phyloP scores from a whole-genome alignment of 768 basidiomycete species.

The Tubosaeta sp. region DNA sequence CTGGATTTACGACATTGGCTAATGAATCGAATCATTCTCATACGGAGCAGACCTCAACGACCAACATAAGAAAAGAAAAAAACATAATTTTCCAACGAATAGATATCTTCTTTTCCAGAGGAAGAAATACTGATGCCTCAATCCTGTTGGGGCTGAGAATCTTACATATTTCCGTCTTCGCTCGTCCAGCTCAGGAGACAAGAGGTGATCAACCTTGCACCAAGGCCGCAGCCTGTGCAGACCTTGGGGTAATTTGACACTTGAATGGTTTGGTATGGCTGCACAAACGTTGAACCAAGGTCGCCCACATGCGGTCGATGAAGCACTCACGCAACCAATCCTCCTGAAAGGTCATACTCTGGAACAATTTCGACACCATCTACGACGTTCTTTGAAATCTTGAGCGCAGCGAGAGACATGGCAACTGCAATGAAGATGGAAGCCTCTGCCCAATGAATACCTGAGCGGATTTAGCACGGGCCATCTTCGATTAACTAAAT shows the following conservation, averaged over 20 bases:
- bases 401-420: conserved; percentile 43
- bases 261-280: not conserved
- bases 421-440: conserved; percentile 26
- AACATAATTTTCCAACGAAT: too few relatives aligned
- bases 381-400: conserved; percentile 38
- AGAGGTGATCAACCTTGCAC: not conserved
- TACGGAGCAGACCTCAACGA: too few relatives aligned
- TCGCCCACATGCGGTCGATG: not conserved
- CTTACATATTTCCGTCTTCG: too few relatives aligned
- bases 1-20: too few relatives aligned
- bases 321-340: conserved; percentile 40
- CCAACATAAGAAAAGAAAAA: too few relatives aligned
- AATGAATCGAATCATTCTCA: too few relatives aligned
- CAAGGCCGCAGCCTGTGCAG: not conserved
- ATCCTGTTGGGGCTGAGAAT: too few relatives aligned
- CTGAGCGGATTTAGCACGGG: conserved; percentile 6
- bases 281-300: not conserved
- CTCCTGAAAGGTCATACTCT: conserved; percentile 37
- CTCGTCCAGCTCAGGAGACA: too few relatives aligned
- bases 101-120: too few relatives aligned
- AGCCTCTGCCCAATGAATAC: conserved; percentile 26
- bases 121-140: too few relatives aligned
- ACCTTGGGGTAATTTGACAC: not conserved
- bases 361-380: conserved; percentile 36
- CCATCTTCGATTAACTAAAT: too few relatives aligned